Percentiles rank a stretch among this genome's conserved stretches.
phyloP scores from a whole-genome alignment of 2,329 filamentous ascomycete species.

The Colletotrichum salicis region DNA sequence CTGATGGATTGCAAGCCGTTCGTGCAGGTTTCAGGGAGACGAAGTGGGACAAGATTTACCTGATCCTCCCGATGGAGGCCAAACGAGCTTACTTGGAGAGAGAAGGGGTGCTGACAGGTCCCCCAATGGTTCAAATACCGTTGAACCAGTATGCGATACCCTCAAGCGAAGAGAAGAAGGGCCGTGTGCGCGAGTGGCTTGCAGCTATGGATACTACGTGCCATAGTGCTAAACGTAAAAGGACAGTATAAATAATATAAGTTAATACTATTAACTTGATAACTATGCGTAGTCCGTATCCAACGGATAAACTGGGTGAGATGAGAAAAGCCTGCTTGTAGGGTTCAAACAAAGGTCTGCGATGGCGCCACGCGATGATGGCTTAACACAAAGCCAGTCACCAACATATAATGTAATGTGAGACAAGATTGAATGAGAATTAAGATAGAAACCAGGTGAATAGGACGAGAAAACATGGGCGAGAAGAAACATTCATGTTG shows the following conservation, averaged over 20 bases:
- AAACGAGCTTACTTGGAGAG: neutral
- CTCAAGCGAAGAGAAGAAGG: neutral
- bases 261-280: neutral
- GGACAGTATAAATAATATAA: neutral
- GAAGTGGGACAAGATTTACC: neutral
- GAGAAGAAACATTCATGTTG: neutral
- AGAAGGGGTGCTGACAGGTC: neutral
- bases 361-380: no score
- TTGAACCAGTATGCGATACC: neutral
- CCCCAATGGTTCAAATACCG: neutral
- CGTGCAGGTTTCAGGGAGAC: no score
- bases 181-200: neutral
- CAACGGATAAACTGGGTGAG: neutral
- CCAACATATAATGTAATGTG: no score
- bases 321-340: neutral
- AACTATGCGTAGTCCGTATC: neutral
- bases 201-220: neutral
- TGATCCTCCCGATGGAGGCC: neutral
- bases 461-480: neutral
- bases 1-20: no score
- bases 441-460: no score
- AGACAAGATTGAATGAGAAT: neutral
- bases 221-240: neutral
- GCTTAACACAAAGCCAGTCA: no score
- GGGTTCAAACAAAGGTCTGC: no score